These are phyloP conservation scores for Volvox africanus DNA, from an alignment of 139 green algal species.

Conservation along the genomic window DNA sequence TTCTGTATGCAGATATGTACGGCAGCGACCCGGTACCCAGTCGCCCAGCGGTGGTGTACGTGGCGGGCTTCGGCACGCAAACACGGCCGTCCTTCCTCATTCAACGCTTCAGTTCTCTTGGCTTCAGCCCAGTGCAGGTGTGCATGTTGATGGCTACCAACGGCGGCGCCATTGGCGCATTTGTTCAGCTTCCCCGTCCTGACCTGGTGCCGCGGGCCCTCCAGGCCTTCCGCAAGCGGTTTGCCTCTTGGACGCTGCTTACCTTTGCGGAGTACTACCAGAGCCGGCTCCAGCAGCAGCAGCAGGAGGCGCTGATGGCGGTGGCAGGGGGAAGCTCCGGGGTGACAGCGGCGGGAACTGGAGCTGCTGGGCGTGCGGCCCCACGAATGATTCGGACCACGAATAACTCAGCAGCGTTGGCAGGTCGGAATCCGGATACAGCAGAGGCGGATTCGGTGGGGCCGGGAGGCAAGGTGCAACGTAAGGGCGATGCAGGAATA, in stretches of 20 bases:
- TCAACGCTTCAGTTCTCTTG: not conserved
- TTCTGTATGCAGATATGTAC: conserved; percentile 48
- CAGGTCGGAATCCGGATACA: not conserved
- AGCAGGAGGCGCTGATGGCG: not conserved
- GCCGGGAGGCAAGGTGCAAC: not conserved
- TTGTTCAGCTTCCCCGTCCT: conserved; percentile 9
- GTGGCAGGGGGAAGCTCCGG: not conserved
- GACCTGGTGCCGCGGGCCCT: not conserved
- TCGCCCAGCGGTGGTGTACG: conserved; percentile 50
- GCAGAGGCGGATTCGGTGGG: not conserved
- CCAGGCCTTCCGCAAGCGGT: not conserved
- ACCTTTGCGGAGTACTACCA: conserved; percentile 17
- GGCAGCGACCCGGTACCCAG: conserved; percentile 44
- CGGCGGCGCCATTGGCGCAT: not conserved
- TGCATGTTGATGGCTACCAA: not conserved
- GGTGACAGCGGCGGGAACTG: not conserved
- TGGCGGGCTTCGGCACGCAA: conserved; percentile 31
- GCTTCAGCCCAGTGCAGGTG: conserved; percentile 34
- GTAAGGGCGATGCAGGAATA: not conserved
- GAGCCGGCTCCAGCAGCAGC: not conserved
- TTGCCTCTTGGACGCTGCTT: not conserved
- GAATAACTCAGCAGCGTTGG: not conserved
- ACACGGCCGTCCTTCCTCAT: not conserved
- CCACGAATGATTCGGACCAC: not conserved
- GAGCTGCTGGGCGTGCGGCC: not conserved